Conservation (phyloP, 306 rosid species). For the Quercus parvula region DNA sequence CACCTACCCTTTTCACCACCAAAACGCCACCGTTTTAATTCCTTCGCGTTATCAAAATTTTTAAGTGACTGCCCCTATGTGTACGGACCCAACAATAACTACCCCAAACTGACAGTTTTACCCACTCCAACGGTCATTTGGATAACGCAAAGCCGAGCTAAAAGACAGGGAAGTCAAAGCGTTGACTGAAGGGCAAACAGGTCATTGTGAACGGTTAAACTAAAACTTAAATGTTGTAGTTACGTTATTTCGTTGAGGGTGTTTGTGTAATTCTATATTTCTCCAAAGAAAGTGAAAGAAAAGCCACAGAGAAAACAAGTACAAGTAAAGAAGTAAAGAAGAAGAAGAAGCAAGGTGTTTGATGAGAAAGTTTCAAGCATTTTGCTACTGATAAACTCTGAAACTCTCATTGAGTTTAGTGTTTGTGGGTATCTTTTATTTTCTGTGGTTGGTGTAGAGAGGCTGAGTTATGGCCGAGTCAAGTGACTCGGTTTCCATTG, state of each 20-base stretch:
- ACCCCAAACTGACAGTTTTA: constrained; percentile 6
- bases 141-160: background rate
- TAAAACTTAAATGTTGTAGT: background rate
- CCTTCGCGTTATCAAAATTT: background rate
- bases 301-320: background rate
- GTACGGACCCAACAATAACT: background rate
- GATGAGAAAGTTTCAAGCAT: background rate
- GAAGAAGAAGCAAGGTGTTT: background rate
- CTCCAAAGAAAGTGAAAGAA: background rate
- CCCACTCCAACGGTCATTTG: constrained; percentile 61
- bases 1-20: background rate
- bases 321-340: too few relatives aligned
- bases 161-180: background rate
- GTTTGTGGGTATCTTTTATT: background rate
- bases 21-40: constrained; percentile 9
- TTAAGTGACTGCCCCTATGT: background rate
- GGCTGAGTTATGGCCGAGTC: constrained; percentile 58
- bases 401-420: background rate
- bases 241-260: constrained; percentile 16
- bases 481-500: constrained; percentile 71
- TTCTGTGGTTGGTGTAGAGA: constrained; percentile 11
- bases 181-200: background rate
- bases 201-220: constrained; percentile 1
- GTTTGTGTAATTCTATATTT: constrained; percentile 27
- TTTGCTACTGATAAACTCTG: background rate